A percentile compares a stretch with the other conserved stretches of the same genome.
Conservation (phyloP, 2,329 filamentous ascomycete genomes). For the Peltaster fructicola region DNA sequence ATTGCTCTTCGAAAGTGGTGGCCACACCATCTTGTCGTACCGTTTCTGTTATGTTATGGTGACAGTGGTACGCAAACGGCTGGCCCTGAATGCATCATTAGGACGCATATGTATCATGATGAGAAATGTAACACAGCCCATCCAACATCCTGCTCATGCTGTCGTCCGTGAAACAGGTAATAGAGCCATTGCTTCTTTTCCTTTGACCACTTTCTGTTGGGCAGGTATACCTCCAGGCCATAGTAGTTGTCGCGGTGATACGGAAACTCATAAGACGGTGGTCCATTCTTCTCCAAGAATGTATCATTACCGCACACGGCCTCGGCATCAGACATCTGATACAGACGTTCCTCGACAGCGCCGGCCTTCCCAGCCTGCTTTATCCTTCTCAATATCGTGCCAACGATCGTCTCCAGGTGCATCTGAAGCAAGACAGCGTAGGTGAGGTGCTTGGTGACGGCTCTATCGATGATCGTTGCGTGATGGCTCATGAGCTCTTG, state of each 20-base stretch:
- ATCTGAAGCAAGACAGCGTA: slow-evolving; percentile 32
- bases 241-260: slow-evolving; percentile 42
- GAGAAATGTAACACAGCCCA: no score
- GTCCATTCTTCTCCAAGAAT: slow-evolving; percentile 35
- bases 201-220: slow-evolving; percentile 36
- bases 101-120: no score
- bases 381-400: slow-evolving; percentile 30
- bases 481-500: slow-evolving; percentile 25
- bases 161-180: slow-evolving; percentile 14
- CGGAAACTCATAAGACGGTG: slow-evolving; percentile 34
- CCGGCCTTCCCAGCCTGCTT: slow-evolving; percentile 11
- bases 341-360: slow-evolving; percentile 26
- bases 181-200: slow-evolving; percentile 34
- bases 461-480: slow-evolving; percentile 27
- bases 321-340: slow-evolving; percentile 30
- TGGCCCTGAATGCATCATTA: no score
- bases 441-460: slow-evolving; percentile 31
- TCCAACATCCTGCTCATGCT: slow-evolving; percentile 25
- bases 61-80: no score
- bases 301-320: slow-evolving; percentile 28
- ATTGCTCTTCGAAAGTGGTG: no score
- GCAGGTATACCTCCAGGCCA: slow-evolving; percentile 39
- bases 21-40: no score
- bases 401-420: slow-evolving; percentile 30
- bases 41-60: no score